Evolutionary conservation across 805 yeast species (phyloP).

Genomic region (Maudiozyma pseudohumilis): DNA sequence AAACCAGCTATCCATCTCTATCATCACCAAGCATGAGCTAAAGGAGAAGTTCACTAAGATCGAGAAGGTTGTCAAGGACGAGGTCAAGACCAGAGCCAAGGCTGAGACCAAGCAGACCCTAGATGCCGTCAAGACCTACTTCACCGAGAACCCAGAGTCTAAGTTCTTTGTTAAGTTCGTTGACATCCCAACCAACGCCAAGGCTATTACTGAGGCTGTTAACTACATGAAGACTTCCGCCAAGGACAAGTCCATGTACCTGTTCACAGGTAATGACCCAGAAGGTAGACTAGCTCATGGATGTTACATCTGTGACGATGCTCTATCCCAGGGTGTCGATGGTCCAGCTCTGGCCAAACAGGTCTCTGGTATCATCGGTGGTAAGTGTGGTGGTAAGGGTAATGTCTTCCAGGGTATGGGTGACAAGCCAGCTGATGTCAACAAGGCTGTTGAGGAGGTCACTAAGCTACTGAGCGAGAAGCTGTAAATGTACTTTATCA

Average conservation of each 20-base stretch:
- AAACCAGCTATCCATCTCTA: conserved; percentile 75
- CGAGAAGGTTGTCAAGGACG: conserved; percentile 83
- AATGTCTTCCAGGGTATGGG: conserved; percentile 97
- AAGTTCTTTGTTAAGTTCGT: conserved; percentile 57
- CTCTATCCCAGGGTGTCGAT: conserved; percentile 57
- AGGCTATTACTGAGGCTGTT: conserved; percentile 89
- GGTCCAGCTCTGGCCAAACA: conserved; percentile 66
- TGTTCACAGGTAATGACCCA: conserved; percentile 59
- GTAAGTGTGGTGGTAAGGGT: conserved; percentile 98
- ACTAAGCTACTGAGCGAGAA: conserved; percentile 51
- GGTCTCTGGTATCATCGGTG: conserved; percentile 74
- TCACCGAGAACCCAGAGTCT: conserved; percentile 42
- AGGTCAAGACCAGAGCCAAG: conserved; percentile 78
- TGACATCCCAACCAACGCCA: conserved; percentile 71
- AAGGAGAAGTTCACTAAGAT: conserved; percentile 64
- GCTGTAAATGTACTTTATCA: no score
- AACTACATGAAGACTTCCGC: conserved; percentile 69
- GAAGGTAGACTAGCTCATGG: conserved; percentile 88
- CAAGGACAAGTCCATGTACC: conserved; percentile 65
- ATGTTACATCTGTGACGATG: conserved; percentile 70
- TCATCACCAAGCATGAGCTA: conserved; percentile 65
- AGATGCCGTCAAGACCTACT: conserved; percentile 65
- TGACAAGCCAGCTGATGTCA: conserved; percentile 59
- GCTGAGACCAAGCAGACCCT: conserved; percentile 74
- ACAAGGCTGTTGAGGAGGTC: conserved; percentile 65